These are phyloP conservation scores for Schwanniomyces yamadae DNA, from an alignment of 805 yeast species.

Conservation along the genomic window DNA sequence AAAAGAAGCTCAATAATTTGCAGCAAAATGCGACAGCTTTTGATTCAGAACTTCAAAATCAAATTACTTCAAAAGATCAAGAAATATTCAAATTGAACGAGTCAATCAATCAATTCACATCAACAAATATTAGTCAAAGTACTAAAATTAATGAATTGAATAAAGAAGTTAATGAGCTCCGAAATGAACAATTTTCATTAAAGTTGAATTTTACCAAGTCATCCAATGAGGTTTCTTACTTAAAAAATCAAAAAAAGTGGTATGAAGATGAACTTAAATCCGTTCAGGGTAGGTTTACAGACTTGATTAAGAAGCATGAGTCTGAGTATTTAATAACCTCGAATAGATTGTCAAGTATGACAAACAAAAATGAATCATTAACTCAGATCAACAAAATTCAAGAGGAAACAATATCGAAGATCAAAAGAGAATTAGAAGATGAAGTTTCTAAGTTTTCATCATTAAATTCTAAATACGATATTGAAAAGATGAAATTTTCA, in stretches of 20 bases:
- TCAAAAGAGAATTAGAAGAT: conserved; percentile 43
- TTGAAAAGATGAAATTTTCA: conserved; percentile 47
- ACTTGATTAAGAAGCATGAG: conserved; percentile 38
- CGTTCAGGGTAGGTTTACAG: conserved; percentile 37
- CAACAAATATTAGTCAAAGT: conserved; percentile 35
- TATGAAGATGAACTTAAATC: conserved; percentile 36
- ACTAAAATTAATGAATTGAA: conserved; percentile 34
- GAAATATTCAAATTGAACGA: conserved; percentile 28
- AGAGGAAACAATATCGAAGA: conserved; percentile 43
- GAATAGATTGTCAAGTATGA: conserved; percentile 27
- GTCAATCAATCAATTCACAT: conserved; percentile 26
- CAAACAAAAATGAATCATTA: conserved; percentile 23
- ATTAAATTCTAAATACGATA: conserved; percentile 27
- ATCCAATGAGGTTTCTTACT: conserved; percentile 33
- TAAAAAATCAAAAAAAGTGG: conserved; percentile 39
- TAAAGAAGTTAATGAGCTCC: conserved; percentile 34
- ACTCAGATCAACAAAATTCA: conserved; percentile 37
- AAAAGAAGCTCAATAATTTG: conserved; percentile 15
- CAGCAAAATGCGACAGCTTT: conserved; percentile 13
- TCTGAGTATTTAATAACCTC: conserved; percentile 30
- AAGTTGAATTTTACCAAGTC: conserved; percentile 36
- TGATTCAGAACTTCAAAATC: conserved; percentile 11
- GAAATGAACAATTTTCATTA: conserved; percentile 34
- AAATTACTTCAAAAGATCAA: conserved; percentile 17
- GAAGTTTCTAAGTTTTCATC: conserved; percentile 18